Base-by-base conservation (phyloP, 164 flowering plant species). In the Chimonanthus praecox region DNA sequence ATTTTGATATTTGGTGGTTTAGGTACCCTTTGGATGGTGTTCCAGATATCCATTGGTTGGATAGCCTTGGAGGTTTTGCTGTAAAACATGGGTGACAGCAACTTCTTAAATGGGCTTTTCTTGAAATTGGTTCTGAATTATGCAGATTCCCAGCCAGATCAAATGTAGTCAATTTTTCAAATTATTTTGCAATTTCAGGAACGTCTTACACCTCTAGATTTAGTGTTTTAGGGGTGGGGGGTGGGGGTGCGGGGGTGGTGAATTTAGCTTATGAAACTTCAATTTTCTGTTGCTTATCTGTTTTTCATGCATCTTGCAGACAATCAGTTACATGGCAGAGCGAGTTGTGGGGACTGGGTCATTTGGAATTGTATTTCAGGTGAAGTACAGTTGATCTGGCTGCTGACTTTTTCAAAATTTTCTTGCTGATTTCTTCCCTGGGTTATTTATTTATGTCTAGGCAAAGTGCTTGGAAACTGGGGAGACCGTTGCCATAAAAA, bases 311-410 rank as follows among this genome's bases (percentile, higher is more conserved):
- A 49, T 64, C 48, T 71, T 78, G 74, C 89, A 94, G 99, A 94
- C 99, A 43, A 90, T 94, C 60, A 54, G 60, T 54, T 54, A 54
- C 60, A 54, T 54, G 60, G 60, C 60, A 54, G 60, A 54, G 60
- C 95, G 98, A 21, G 92, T 94, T 54, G 98, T 94, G 64, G 98
- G 98, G 7, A 91, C 89, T 67, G 98, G 97, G 50, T 94, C 98
- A 65, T 94, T 94, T 83, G 98, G 97, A 76, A 80, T 92, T 73
- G 98, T 94, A 46, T 94, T 67, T 54, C 60, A 54, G 60, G 60
- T 54, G 16, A 11, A 54, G 60, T 54, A 54, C 9, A 6, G 68
- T 43, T 66, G 44, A 4, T 66, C 47, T 66, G 46, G 68, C 13
- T 47, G 46, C 67, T 5, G 11, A 4, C 7, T 10, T 16, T 44